Conservation (phyloP, 768 basidiomycete genomes). For the Crassisporium funariophilum region DNA sequence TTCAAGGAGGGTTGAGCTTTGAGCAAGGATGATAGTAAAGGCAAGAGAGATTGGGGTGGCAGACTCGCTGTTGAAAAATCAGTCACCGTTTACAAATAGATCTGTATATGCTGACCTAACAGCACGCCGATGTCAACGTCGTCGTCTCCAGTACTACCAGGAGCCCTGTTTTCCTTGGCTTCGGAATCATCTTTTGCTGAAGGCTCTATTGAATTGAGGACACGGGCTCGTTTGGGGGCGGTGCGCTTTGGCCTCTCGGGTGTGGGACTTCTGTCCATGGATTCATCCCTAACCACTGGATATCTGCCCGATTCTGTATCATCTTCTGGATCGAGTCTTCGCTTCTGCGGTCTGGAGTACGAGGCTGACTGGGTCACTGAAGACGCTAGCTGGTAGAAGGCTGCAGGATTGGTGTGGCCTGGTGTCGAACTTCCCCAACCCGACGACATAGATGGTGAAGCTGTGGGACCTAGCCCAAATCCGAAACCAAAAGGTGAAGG, state of each 20-base stretch:
- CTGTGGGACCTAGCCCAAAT: slow-evolving; percentile 57
- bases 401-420: slow-evolving; percentile 49
- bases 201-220: slow-evolving; percentile 34
- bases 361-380: slow-evolving; percentile 45
- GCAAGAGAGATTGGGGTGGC: slow-evolving; percentile 75
- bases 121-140: slow-evolving; percentile 81
- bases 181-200: slow-evolving; percentile 42
- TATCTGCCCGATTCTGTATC: slow-evolving; percentile 45
- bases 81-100: slow-evolving; percentile 8
- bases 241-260: slow-evolving; percentile 76
- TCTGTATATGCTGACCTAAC: slow-evolving; percentile 55
- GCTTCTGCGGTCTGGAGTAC: slow-evolving; percentile 52
- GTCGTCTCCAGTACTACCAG: slow-evolving; percentile 43
- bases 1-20: slow-evolving; percentile 71
- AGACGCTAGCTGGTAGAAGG: slow-evolving; percentile 59
- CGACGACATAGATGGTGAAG: slow-evolving; percentile 43
- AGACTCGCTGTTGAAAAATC: slow-evolving; percentile 61
- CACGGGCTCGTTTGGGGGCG: slow-evolving; percentile 66
- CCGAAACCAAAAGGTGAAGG: slow-evolving; percentile 74
- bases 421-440: slow-evolving; percentile 53
- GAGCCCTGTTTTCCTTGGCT: slow-evolving; percentile 51
- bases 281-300: slow-evolving; percentile 52
- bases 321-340: slow-evolving; percentile 72
- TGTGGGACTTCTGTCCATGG: slow-evolving; percentile 86
- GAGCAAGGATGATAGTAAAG: slow-evolving; percentile 70